These are phyloP conservation scores for Pontederia paniculata DNA, from an alignment of 176 grass and related monocot genomes.

Conservation along the genomic window DNA sequence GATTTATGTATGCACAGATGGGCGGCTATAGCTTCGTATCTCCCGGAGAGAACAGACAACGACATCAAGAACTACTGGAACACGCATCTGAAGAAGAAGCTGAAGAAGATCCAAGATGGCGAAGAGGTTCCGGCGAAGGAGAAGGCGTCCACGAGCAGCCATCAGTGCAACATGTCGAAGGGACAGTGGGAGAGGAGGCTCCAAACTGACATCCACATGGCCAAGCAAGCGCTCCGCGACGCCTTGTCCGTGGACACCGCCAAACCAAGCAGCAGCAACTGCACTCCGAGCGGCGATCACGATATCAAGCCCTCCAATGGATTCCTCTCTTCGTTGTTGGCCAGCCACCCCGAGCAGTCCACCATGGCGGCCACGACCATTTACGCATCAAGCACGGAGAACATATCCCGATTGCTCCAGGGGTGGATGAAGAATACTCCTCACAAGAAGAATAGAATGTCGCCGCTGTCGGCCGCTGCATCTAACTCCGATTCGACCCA, in stretches of 20 bases:
- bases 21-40: slow-evolving; percentile 6
- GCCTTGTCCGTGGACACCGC: neutral
- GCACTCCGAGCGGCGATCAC: no score
- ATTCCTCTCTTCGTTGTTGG: neutral
- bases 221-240: slow-evolving; percentile 4
- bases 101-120: neutral
- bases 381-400: slow-evolving; percentile 4
- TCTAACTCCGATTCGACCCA: no score
- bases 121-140: neutral
- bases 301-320: no score
- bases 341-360: no score
- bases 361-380: neutral
- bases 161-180: neutral
- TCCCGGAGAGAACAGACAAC: slow-evolving; percentile 10
- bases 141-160: neutral
- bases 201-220: slow-evolving; percentile 4
- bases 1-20: neutral
- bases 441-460: neutral
- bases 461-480: neutral
- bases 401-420: slow-evolving; percentile 5
- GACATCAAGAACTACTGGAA: slow-evolving; percentile 17
- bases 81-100: slow-evolving; percentile 14
- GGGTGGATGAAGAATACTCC: neutral
- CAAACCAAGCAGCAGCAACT: neutral
- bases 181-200: slow-evolving; percentile 9